Conservation (phyloP, 2,329 filamentous ascomycete genomes). For the Intubia oerlemansii region DNA sequence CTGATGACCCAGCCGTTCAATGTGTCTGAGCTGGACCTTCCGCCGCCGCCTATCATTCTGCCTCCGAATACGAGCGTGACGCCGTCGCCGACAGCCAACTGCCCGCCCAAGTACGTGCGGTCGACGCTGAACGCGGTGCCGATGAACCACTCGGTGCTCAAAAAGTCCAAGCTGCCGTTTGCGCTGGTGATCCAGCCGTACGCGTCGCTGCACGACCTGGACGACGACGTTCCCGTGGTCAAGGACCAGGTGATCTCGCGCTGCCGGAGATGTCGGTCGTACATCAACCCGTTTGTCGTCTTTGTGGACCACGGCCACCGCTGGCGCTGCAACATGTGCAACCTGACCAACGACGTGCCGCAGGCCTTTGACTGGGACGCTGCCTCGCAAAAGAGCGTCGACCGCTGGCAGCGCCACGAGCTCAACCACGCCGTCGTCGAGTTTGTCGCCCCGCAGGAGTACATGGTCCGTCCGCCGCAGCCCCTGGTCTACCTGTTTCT, state of each 20-base stretch:
- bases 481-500: conserved; percentile 90
- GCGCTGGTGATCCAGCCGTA: conserved; percentile 94
- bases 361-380: conserved; percentile 98
- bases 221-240: conserved; percentile 78
- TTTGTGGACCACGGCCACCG: conserved; percentile 94
- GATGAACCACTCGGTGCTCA: conserved; percentile 76
- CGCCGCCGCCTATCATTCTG: conserved; percentile 75
- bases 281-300: conserved; percentile 93
- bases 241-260: conserved; percentile 95
- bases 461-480: conserved; percentile 95
- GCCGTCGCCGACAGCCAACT: conserved; percentile 77
- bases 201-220: conserved; percentile 73
- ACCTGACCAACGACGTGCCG: conserved; percentile 95
- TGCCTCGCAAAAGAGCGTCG: conserved; percentile 70
- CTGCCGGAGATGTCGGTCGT: conserved; percentile 85
- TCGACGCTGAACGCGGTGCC: conserved; percentile 90
- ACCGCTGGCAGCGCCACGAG: conserved; percentile 80
- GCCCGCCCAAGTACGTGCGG: conserved; percentile 79
- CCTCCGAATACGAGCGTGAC: conserved; percentile 86
- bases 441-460: conserved; percentile 94
- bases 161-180: conserved; percentile 92
- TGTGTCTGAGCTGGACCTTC: conserved; percentile 75
- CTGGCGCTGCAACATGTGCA: conserved; percentile 99
- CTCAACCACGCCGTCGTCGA: conserved; percentile 94
- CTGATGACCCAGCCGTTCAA: conserved; percentile 86